Evolutionary conservation across 768 basidiomycete genomes (phyloP).

Genomic region (Tricholoma matsutake): DNA sequence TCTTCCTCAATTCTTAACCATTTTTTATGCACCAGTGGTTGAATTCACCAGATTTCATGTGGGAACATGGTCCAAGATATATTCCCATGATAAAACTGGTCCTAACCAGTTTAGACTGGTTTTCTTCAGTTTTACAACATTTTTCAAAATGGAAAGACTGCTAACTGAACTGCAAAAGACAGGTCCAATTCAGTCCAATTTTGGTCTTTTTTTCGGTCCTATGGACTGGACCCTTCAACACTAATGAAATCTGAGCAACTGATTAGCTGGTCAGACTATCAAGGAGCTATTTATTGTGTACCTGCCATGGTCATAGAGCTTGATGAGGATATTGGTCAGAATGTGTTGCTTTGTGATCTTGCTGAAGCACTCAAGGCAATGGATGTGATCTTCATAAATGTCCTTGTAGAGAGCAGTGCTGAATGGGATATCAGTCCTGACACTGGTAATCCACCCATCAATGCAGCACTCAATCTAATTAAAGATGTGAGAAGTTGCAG

Average conservation of each 20-base stretch:
- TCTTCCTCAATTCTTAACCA: too few relatives aligned
- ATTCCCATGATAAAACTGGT: too few relatives aligned
- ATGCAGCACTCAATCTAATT: not conserved
- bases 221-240: too few relatives aligned
- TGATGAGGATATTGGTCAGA: not conserved
- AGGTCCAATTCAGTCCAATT: too few relatives aligned
- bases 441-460: not conserved
- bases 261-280: not conserved
- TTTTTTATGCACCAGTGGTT: too few relatives aligned
- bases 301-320: not conserved
- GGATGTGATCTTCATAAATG: not conserved
- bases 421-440: conserved; percentile 13
- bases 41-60: too few relatives aligned
- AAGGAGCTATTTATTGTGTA: not conserved
- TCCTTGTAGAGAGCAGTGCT: conserved; percentile 9
- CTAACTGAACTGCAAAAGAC: too few relatives aligned
- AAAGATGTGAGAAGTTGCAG: not conserved
- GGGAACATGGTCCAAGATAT: too few relatives aligned
- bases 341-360: not conserved
- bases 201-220: too few relatives aligned
- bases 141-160: too few relatives aligned
- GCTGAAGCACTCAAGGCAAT: not conserved
- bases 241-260: not conserved
- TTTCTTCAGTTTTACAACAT: too few relatives aligned
- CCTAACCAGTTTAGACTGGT: too few relatives aligned